Percentiles rank a stretch among this genome's conserved stretches.
These are phyloP conservation scores for Anaeromyces robustus DNA, from an alignment of 192 early-diverging fungal genomes.

Conservation along the genomic window DNA sequence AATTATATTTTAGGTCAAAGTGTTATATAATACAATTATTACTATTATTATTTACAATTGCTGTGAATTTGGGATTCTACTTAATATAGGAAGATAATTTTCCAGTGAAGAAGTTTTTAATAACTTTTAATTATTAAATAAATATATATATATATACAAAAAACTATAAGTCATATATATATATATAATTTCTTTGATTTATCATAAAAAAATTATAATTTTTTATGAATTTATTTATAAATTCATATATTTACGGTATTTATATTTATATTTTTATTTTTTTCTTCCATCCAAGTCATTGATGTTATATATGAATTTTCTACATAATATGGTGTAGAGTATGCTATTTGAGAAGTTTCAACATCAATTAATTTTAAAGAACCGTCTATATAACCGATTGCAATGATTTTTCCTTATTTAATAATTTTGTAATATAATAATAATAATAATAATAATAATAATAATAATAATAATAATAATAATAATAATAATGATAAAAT, in stretches of 20 bases:
- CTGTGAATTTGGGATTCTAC: not conserved
- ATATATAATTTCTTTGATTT: no score
- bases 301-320: not conserved
- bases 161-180: no score
- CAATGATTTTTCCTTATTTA: not conserved
- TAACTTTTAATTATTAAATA: not conserved
- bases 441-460: no score
- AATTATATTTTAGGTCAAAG: no score
- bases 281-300: not conserved
- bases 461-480: no score
- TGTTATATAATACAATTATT: no score
- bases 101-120: not conserved
- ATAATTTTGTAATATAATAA: no score
- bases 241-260: no score
- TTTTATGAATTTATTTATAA: no score
- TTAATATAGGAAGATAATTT: not conserved
- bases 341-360: not conserved
- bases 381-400: not conserved
- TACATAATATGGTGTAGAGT: not conserved
- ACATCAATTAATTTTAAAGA: not conserved
- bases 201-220: no score
- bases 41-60: not conserved
- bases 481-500: no score
- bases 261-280: not conserved
- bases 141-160: no score